phyloP scores from a whole-genome alignment of 345 rosid species.

The Chamaenerion angustifolium region DNA sequence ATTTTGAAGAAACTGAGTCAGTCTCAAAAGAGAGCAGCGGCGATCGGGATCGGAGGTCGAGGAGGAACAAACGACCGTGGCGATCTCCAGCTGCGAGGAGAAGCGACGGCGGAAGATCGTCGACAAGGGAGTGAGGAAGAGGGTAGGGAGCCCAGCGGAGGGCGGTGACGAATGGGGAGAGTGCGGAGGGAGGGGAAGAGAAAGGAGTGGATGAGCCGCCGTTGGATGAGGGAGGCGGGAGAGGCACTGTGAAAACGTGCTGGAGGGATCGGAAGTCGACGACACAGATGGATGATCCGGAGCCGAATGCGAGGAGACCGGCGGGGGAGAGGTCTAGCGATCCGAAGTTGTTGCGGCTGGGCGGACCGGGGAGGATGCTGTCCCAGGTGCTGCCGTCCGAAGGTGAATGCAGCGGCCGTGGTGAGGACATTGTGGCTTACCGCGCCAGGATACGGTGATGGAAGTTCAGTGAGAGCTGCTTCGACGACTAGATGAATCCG shows the following conservation, averaged over 20 bases:
- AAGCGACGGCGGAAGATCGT: conserved; percentile 68
- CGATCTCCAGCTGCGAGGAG: conserved; percentile 82
- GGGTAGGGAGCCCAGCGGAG: conserved; percentile 81
- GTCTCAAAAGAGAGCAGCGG: conserved; percentile 50
- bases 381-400: conserved; percentile 29
- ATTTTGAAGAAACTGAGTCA: conserved; percentile 28
- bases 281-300: conserved; percentile 73
- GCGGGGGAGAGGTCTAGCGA: conserved; percentile 63
- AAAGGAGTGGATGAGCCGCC: conserved; percentile 8
- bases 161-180: conserved; percentile 73
- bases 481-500: no score
- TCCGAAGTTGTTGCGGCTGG: conserved; percentile 85
- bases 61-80: conserved; percentile 76
- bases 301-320: conserved; percentile 74
- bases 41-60: conserved; percentile 64
- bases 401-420: conserved; percentile 16
- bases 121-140: conserved; percentile 57
- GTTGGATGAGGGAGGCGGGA: conserved; percentile 41
- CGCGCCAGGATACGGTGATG: not conserved
- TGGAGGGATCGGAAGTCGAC: conserved; percentile 79
- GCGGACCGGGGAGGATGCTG: conserved; percentile 80
- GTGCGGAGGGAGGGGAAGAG: conserved; percentile 26
- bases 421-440: conserved; percentile 23
- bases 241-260: conserved; percentile 60
- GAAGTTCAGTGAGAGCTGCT: conserved; percentile 1